Percentiles rank a stretch among this genome's conserved stretches.
These are phyloP conservation scores for Geosiphon pyriformis DNA, from an alignment of 192 early-diverging fungal genomes.

Conservation along the genomic window DNA sequence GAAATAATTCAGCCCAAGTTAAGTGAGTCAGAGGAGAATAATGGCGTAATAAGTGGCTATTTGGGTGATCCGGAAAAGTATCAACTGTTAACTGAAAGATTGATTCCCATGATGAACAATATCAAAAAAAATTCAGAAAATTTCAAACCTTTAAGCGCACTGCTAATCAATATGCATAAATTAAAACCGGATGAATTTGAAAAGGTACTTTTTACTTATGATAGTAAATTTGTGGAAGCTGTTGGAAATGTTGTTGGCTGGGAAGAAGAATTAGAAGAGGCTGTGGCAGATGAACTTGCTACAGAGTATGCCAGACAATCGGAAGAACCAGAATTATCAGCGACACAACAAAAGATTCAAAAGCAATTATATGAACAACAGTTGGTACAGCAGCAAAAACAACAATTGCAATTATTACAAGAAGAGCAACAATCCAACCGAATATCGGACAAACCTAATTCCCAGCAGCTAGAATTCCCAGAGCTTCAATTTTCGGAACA, in stretches of 20 bases:
- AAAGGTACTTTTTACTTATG: slow-evolving; percentile 11
- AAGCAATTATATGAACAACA: slow-evolving; percentile 2
- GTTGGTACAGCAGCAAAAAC: neutral
- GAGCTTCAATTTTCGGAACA: too few relatives aligned
- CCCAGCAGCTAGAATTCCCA: too few relatives aligned
- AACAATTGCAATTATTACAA: slow-evolving; percentile 1
- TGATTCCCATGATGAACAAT: slow-evolving; percentile 13
- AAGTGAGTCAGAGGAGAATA: neutral
- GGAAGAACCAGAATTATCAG: slow-evolving; percentile 1
- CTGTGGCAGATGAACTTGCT: slow-evolving; percentile 9
- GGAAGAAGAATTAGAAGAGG: slow-evolving; percentile 22
- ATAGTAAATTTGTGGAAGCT: slow-evolving; percentile 11
- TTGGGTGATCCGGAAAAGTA: slow-evolving; percentile 12
- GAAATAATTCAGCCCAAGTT: slow-evolving; percentile 18
- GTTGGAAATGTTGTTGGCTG: slow-evolving; percentile 21
- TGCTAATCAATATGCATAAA: slow-evolving; percentile 20
- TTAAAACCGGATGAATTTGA: slow-evolving; percentile 18
- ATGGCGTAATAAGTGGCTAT: neutral
- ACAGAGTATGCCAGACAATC: neutral
- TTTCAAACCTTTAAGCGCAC: neutral
- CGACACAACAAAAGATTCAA: neutral
- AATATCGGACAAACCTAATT: too few relatives aligned
- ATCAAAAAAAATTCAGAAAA: slow-evolving; percentile 11
- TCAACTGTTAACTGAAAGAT: neutral
- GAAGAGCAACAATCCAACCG: neutral